phyloP scores from a whole-genome alignment of 176 grass and related monocot genomes.

The Rhynchospora tenuis region DNA sequence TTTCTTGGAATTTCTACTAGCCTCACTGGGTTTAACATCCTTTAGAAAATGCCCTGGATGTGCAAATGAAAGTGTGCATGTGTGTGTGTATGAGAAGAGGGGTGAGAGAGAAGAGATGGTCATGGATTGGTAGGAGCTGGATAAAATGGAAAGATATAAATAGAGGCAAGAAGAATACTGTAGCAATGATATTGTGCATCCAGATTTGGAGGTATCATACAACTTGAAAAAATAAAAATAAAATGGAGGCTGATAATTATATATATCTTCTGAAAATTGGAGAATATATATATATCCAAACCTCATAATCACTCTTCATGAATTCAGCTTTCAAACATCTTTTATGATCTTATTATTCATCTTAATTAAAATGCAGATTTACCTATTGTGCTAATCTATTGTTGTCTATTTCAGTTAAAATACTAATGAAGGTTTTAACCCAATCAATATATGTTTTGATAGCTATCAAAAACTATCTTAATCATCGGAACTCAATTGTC shows the following conservation, averaged over 20 bases:
- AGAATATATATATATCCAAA: not conserved
- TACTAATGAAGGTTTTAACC: too few relatives aligned
- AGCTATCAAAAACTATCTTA: too few relatives aligned
- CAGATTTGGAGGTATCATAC: not conserved
- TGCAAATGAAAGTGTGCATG: not conserved
- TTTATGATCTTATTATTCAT: too few relatives aligned
- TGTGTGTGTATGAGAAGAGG: not conserved
- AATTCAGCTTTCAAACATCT: too few relatives aligned
- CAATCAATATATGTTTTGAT: too few relatives aligned
- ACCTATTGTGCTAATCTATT: too few relatives aligned
- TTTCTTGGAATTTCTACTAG: slow-evolving; percentile 53
- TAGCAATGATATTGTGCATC: not conserved
- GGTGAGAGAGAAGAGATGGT: not conserved
- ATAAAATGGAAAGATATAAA: slow-evolving; percentile 2
- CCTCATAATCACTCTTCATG: too few relatives aligned
- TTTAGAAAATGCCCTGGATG: not conserved
- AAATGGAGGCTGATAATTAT: not conserved
- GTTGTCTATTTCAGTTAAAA: too few relatives aligned
- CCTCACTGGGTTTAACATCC: slow-evolving; percentile 39
- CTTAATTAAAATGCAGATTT: too few relatives aligned
- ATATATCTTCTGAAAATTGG: not conserved
- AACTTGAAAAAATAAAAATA: not conserved
- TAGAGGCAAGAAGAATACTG: slow-evolving; percentile 11
- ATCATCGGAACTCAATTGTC: too few relatives aligned
- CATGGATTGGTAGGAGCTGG: not conserved